Evolutionary conservation across 2,329 filamentous ascomycete genomes (phyloP), one percentile per base, ranked within the genome.

Genomic region (Aspergillus niger): DNA sequence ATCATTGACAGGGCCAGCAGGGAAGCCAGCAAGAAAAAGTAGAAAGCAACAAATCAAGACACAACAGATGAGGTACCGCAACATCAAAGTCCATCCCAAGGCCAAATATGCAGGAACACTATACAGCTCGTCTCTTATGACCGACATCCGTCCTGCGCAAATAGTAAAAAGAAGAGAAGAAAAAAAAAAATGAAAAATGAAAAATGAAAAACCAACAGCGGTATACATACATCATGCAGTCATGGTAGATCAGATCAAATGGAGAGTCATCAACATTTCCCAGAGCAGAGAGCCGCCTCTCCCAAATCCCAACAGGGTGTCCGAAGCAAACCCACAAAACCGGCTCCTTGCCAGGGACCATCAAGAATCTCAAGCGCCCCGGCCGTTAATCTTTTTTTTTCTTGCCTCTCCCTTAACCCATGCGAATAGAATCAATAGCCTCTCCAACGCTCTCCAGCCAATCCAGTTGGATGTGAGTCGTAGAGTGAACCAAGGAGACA

Each of bases 171-270:
- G 20, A 20, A 20, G 20, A 20, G 20, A 20, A 20, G 20, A 2
- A 2, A 20, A 20, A 20, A 17, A 20, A 20, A 20, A 26, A 26
- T 26, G 24, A 26, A 26, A 26, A 36, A 36, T 30, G 28, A 36
- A 36, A 13, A 36, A 15, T 36, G 32, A 4, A 61, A 62, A 63
- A 58, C 44, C 54, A 65, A 61, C 61, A 67, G 66, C 62, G 63
- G 63, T 72, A 75, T 74, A 72, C 72, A 68, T 74, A 75, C 71
- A 74, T 74, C 70, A 73, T 70, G 67, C 66, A 71, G 69, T 73
- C 72, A 70, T 75, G 65, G 69, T 55, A 55, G 53, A 55, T 55
- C 53, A 47, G 39, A 36, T 55, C 53, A 55, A 55, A 55, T 44
- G 32, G 30, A 47, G 38, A 44, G 61, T 65, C 63, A 62, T 64